Evolutionary conservation across 2,329 filamentous ascomycete species (phyloP).

Genomic region (Neophaeococcomyces mojaviensis): DNA sequence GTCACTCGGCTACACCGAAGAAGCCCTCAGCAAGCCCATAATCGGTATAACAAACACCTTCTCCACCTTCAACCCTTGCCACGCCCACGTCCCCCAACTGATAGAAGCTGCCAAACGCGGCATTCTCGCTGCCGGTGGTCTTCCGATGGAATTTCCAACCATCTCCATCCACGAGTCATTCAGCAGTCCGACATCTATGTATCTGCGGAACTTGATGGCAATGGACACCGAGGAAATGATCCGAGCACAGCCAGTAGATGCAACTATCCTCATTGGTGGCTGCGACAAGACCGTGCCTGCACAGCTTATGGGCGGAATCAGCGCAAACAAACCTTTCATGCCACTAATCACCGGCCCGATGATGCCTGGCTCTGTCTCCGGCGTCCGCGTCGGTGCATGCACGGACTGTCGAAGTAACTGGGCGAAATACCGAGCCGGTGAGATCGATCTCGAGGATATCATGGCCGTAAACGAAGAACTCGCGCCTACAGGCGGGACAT

Average conservation of each 20-base stretch:
- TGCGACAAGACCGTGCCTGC: conserved; percentile 70
- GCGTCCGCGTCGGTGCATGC: conserved; percentile 61
- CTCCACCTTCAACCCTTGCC: conserved; percentile 67
- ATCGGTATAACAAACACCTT: conserved; percentile 69
- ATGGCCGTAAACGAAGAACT: conserved; percentile 63
- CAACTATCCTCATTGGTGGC: conserved; percentile 60
- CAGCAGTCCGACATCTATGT: conserved; percentile 66
- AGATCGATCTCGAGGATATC: conserved; percentile 65
- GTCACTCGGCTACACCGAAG: conserved; percentile 64
- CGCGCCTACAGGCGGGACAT: conserved; percentile 58
- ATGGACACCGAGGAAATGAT: conserved; percentile 80
- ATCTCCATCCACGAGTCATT: conserved; percentile 66
- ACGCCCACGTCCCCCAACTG: conserved; percentile 63
- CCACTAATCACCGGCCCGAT: conserved; percentile 66
- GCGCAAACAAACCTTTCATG: conserved; percentile 63
- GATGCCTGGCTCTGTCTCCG: conserved; percentile 60
- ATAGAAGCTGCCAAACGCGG: conserved; percentile 64
- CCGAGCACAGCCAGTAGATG: conserved; percentile 61
- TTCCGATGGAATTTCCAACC: conserved; percentile 66
- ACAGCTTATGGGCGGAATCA: conserved; percentile 68
- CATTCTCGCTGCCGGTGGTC: conserved; percentile 57
- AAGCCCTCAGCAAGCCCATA: conserved; percentile 61
- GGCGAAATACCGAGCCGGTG: conserved; percentile 59
- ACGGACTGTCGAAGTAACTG: conserved; percentile 70
- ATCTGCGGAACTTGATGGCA: conserved; percentile 64